Evolutionary conservation across 2,329 filamentous ascomycete genomes (phyloP).

Genomic region (Helminthosporium solani): DNA sequence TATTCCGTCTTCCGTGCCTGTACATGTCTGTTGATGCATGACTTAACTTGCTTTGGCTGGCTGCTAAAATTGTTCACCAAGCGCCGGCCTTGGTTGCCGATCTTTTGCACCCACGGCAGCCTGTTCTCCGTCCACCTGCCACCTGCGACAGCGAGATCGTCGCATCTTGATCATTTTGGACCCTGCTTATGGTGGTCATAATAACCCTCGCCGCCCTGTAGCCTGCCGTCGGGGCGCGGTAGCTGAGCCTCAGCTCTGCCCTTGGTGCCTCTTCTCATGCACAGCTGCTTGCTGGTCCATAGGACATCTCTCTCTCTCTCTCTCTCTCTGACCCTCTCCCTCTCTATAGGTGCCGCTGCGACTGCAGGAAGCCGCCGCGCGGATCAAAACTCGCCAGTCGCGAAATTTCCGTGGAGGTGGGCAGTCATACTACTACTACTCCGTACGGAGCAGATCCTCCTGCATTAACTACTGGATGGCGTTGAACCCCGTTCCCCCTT

Average conservation of each 20-base stretch:
- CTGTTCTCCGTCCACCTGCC: no score
- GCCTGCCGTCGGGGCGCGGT: not conserved
- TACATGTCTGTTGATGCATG: no score
- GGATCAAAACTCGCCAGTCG: no score
- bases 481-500: conserved; percentile 15
- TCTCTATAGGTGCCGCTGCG: conserved; percentile 15
- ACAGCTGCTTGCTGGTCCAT: conserved; percentile 15
- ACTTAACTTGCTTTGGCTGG: no score
- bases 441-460: conserved; percentile 10
- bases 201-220: no score
- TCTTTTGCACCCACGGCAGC: no score
- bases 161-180: no score
- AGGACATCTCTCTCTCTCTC: no score
- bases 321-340: conserved; percentile 13
- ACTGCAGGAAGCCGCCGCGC: conserved; percentile 11
- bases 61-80: no score
- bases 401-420: conserved; percentile 8
- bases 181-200: no score
- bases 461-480: conserved; percentile 12
- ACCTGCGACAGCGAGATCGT: not conserved
- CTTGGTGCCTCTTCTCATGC: conserved; percentile 7
- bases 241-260: not conserved
- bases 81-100: no score
- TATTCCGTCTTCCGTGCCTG: no score
- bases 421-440: not conserved